Base-by-base conservation (phyloP, 2,329 filamentous ascomycete genomes). In the Coniochaeta prunicola region DNA sequence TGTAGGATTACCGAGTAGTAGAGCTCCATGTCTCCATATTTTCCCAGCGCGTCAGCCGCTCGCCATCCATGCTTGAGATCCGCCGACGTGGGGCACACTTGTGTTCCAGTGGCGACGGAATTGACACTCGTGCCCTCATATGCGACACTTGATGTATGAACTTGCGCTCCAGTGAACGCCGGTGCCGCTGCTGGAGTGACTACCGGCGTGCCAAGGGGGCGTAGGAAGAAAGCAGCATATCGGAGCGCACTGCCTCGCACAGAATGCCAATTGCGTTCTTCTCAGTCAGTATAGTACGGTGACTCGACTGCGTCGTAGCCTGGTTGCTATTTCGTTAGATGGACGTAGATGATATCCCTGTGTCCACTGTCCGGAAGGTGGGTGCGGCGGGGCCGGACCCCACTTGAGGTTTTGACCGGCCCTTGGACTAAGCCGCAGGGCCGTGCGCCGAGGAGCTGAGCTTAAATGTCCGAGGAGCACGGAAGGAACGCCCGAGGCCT, bases 11-110 rank as follows among this genome's bases (percentile, higher is more conserved):
- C 64, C 30, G 62, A 63, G 53, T 70, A 64, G 60, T 67, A 70
- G 19, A 71, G 63, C 56, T 71, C 69, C 24, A 67, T 59, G 53
- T 71, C 69, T n/a, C 68, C 64, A 21, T 62, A 61, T 24, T 66
- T 63, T 38, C 62, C 61, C 5, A 63, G 62, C 6, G 59, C 59
- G 38, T 68, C 65, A 12, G 67, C 63, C 12, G 60, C 40, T 10
- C 60, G 59, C 13, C 64, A 61, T 42, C 59, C 63, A 26, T 65
- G 63, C 59, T 66, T 62, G n/a, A 64, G 59, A 3, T 69, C 66
- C 4, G 61, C 61, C 6, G n/a, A 69, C 53, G 6, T 65, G 63
- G 15, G 67, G 67, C 8, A 68, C 55, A 3, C 58, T 57, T 9
- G 57, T 58, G n/a, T 48, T 63, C 50, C 4, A 63, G 60, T 2